phyloP scores from a whole-genome alignment of 768 basidiomycete species.

The Mycena leptocephala region DNA sequence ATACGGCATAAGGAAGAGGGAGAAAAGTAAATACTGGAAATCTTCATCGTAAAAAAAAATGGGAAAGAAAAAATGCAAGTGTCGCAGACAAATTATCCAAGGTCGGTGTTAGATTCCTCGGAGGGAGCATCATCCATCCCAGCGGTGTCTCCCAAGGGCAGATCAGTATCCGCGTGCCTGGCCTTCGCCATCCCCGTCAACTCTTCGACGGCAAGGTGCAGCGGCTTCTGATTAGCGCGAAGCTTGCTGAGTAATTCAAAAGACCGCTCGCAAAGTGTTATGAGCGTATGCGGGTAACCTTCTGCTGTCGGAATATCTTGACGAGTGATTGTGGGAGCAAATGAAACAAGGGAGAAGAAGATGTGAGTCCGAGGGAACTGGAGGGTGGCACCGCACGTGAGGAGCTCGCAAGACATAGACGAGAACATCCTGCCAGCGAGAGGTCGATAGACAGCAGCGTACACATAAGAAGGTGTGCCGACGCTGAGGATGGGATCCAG shows the following conservation, averaged over 20 bases:
- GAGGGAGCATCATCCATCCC: neutral
- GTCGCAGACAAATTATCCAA: too few relatives aligned
- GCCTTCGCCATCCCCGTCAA: neutral
- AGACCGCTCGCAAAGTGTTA: neutral
- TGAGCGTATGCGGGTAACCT: neutral
- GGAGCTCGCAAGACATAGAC: neutral
- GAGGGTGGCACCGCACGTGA: neutral
- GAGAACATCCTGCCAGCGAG: neutral
- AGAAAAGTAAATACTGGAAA: neutral
- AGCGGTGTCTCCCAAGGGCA: neutral
- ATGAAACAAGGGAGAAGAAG: conserved; percentile 3
- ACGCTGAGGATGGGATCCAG: conserved; percentile 7
- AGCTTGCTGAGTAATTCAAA: neutral
- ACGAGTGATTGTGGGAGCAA: neutral
- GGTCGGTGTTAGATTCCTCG: neutral
- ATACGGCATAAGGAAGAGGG: too few relatives aligned
- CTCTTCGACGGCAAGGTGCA: neutral
- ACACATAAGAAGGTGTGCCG: conserved; percentile 3
- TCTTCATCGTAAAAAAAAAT: too few relatives aligned
- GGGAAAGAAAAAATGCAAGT: too few relatives aligned
- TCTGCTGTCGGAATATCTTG: neutral
- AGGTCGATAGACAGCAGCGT: neutral
- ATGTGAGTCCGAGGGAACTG: conserved; percentile 9
- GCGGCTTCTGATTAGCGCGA: neutral
- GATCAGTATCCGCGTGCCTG: neutral